Conservation (phyloP, 805 yeast species). For the Saccharomycopsis babjevae region DNA sequence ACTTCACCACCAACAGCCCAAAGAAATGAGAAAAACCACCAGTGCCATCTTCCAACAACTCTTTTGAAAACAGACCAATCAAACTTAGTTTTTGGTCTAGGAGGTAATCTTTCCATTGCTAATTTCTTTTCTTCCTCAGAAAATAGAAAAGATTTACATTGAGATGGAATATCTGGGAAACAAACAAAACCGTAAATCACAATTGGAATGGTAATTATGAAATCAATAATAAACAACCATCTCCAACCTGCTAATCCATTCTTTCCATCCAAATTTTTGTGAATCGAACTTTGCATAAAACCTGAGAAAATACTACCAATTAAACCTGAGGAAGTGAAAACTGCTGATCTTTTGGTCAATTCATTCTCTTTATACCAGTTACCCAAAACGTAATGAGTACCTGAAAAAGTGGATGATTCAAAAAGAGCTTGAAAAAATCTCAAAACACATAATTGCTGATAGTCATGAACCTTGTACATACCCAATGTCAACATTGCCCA, state of each 20-base stretch:
- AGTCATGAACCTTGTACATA: conserved; percentile 37
- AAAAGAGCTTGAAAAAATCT: conserved; percentile 53
- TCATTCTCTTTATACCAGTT: conserved; percentile 43
- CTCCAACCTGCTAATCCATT: conserved; percentile 54
- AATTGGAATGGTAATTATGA: conserved; percentile 46
- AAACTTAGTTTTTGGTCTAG: conserved; percentile 22
- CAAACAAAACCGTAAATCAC: conserved; percentile 39
- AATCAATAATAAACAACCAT: conserved; percentile 60
- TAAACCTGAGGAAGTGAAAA: conserved; percentile 45
- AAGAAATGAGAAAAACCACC: conserved; percentile 42
- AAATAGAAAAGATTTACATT: conserved; percentile 24
- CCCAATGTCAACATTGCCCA: conserved; percentile 51
- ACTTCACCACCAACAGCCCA: conserved; percentile 45
- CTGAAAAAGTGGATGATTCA: conserved; percentile 48
- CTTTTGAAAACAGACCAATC: conserved; percentile 32
- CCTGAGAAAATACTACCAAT: conserved; percentile 47
- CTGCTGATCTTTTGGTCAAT: conserved; percentile 40
- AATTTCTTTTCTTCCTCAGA: conserved; percentile 31
- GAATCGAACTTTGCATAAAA: conserved; percentile 48
- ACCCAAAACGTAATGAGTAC: conserved; percentile 45
- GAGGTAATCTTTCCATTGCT: conserved; percentile 35
- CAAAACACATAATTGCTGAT: conserved; percentile 42
- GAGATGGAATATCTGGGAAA: conserved; percentile 17
- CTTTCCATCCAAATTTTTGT: conserved; percentile 34
- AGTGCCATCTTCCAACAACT: conserved; percentile 45